A percentile compares a stretch with the other conserved stretches of the same genome.
phyloP scores from a whole-genome alignment of 2,329 filamentous ascomycete species.

The Stachybotrys echinatus region DNA sequence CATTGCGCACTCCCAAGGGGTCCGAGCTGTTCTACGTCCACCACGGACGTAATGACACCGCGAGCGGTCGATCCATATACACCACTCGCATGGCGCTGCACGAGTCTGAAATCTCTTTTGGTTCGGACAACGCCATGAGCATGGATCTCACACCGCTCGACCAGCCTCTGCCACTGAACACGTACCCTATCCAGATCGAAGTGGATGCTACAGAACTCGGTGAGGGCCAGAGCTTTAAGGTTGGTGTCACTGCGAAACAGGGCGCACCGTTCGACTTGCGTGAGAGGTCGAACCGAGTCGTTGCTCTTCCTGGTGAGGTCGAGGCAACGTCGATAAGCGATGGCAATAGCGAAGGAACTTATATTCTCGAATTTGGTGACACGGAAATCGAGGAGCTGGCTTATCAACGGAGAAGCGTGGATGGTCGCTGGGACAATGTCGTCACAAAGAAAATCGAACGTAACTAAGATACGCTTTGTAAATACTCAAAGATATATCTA shows the following conservation, averaged over 20 bases:
- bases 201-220: slow-evolving; percentile 4
- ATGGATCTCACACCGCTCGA: slow-evolving; percentile 23
- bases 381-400: slow-evolving; percentile 7
- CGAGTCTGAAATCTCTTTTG: slow-evolving; percentile 13
- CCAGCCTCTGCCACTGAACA: slow-evolving; percentile 22
- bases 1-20: slow-evolving; percentile 16
- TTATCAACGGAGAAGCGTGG: slow-evolving; percentile 11
- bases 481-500: too few species aligned
- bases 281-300: slow-evolving; percentile 17
- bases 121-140: slow-evolving; percentile 19
- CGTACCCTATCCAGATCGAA: slow-evolving; percentile 20
- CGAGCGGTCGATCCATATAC: slow-evolving; percentile 19
- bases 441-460: not conserved
- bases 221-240: slow-evolving; percentile 5
- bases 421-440: slow-evolving; percentile 8
- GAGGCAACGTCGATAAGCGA: slow-evolving; percentile 1
- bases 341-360: slow-evolving; percentile 9
- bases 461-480: not conserved
- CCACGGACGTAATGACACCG: slow-evolving; percentile 24
- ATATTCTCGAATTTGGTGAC: slow-evolving; percentile 8
- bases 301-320: slow-evolving; percentile 6
- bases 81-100: slow-evolving; percentile 24
- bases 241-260: slow-evolving; percentile 12
- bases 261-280: slow-evolving; percentile 17
- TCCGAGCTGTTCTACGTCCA: slow-evolving; percentile 29